Conservation (phyloP, 768 basidiomycete species). For the Phylloporus sp. region DNA sequence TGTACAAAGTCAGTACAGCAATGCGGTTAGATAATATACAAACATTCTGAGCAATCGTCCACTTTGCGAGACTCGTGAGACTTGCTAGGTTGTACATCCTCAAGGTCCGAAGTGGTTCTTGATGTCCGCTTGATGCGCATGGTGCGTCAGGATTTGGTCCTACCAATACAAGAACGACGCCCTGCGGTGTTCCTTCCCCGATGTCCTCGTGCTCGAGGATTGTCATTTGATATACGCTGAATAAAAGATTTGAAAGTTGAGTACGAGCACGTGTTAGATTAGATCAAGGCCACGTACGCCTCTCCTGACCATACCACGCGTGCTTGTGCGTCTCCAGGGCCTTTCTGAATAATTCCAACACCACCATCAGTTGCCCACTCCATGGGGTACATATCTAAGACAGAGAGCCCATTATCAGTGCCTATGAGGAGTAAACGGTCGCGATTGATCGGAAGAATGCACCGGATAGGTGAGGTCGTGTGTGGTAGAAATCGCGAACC, state of each 20-base stretch:
- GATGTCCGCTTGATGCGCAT: constrained; percentile 40
- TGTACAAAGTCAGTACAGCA: constrained; percentile 25
- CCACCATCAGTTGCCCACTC: constrained; percentile 52
- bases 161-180: constrained; percentile 74
- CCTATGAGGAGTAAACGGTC: constrained; percentile 72
- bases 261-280: background rate
- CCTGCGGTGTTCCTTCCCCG: constrained; percentile 59
- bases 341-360: constrained; percentile 43
- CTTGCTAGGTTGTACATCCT: constrained; percentile 85
- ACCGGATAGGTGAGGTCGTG: constrained; percentile 67
- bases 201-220: constrained; percentile 60
- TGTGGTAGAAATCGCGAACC: constrained; percentile 86
- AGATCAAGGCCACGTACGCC: constrained; percentile 43
- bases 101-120: constrained; percentile 52
- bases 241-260: background rate
- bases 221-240: constrained; percentile 74
- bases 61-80: constrained; percentile 69
- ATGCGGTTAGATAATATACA: constrained; percentile 2
- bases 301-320: constrained; percentile 75
- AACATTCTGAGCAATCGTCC: constrained; percentile 68
- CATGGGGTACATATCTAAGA: constrained; percentile 78
- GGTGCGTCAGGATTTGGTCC: constrained; percentile 55
- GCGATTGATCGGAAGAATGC: constrained; percentile 64
- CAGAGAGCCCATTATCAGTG: constrained; percentile 75
- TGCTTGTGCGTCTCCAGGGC: constrained; percentile 68